These are phyloP conservation scores for Asterella californica DNA, from an alignment of 225 moss, liverwort and hornwort species.

Conservation along the genomic window DNA sequence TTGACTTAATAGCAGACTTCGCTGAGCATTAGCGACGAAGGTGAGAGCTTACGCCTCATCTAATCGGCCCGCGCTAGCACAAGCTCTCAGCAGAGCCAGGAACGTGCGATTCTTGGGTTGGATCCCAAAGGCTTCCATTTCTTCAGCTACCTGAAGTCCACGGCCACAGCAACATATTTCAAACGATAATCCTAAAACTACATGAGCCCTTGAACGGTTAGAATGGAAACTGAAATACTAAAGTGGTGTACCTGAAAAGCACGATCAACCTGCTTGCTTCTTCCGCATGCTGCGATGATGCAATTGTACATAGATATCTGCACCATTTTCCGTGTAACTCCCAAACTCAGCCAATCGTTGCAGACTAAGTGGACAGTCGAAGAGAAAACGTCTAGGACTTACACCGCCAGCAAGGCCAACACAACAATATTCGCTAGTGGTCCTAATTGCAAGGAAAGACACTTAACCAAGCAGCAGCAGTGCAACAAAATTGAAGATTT, in stretches of 20 bases:
- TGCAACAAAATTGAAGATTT: neutral
- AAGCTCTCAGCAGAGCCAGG: constrained; percentile 68
- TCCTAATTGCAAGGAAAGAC: neutral
- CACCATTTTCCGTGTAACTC: neutral
- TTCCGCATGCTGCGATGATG: constrained; percentile 72
- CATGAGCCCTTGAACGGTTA: neutral
- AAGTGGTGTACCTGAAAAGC: constrained; percentile 60
- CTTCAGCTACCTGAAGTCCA: constrained; percentile 59
- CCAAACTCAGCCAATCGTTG: neutral
- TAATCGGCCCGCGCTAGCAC: constrained; percentile 69
- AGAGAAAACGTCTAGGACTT: neutral
- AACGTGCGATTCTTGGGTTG: constrained; percentile 76
- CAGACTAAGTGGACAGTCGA: neutral
- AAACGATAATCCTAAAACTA: neutral
- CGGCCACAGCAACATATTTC: neutral
- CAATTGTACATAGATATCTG: constrained; percentile 64
- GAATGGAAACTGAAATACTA: neutral
- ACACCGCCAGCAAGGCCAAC: neutral
- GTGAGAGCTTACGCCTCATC: constrained; percentile 63
- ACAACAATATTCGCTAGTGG: neutral
- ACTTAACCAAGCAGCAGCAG: neutral
- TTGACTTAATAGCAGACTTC: no score
- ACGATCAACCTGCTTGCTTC: constrained; percentile 55
- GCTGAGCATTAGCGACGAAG: neutral
- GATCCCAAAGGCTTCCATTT: constrained; percentile 70